phyloP scores from a whole-genome alignment of 208 protist species.

The Strigomonas oncopelti region DNA sequence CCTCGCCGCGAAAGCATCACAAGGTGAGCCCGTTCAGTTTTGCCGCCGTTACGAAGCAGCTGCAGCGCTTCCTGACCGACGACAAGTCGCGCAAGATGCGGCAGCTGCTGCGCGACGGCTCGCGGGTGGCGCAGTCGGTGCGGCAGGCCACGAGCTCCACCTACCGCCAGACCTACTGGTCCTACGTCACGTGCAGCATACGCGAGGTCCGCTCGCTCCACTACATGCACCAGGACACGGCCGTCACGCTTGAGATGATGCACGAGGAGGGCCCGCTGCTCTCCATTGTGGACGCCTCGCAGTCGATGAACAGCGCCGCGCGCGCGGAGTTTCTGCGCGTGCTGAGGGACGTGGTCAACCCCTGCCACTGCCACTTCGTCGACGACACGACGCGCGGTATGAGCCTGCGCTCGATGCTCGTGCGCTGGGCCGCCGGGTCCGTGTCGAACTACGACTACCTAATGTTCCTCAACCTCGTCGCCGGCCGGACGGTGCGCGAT shows the following conservation, averaged over 20 bases:
- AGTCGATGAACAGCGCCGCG: constrained; percentile 85
- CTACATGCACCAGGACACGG: constrained; percentile 88
- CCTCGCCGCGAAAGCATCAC: constrained; percentile 8
- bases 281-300: constrained; percentile 73
- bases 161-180: constrained; percentile 73
- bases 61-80: constrained; percentile 66
- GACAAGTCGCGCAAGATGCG: constrained; percentile 23
- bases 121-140: constrained; percentile 74
- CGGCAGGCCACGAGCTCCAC: constrained; percentile 66
- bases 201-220: constrained; percentile 51
- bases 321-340: constrained; percentile 63
- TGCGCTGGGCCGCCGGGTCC: constrained; percentile 88
- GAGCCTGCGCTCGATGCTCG: constrained; percentile 59
- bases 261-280: constrained; percentile 76
- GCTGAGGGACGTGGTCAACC: constrained; percentile 52
- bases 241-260: constrained; percentile 61
- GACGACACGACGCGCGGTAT: constrained; percentile 53
- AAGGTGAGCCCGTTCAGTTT: constrained; percentile 35
- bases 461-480: constrained; percentile 86
- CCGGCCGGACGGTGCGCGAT: constrained; percentile 88
- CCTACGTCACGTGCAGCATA: constrained; percentile 52
- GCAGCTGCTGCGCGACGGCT: constrained; percentile 66
- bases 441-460: constrained; percentile 95
- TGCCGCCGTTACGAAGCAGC: constrained; percentile 61
- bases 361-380: constrained; percentile 37